Conservation (phyloP, 768 basidiomycete species). For the Phylloporus scabripes region DNA sequence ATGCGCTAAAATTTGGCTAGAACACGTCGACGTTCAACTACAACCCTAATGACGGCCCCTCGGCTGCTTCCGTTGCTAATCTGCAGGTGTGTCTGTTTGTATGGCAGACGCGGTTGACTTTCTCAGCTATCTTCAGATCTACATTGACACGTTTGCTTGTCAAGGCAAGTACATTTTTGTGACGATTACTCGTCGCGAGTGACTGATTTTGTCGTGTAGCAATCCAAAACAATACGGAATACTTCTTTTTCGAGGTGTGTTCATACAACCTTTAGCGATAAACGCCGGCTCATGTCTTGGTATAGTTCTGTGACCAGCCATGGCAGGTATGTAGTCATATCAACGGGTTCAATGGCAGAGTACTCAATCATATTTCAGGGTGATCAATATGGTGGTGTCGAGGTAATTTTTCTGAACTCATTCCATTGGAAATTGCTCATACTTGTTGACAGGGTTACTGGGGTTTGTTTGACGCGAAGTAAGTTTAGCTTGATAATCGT, state of each 20-base stretch:
- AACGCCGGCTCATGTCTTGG: background rate
- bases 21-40: slow-evolving; percentile 50
- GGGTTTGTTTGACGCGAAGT: slow-evolving; percentile 64
- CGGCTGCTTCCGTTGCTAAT: slow-evolving; percentile 52
- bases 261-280: background rate
- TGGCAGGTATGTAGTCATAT: slow-evolving; percentile 58
- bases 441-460: slow-evolving; percentile 40
- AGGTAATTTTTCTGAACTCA: slow-evolving; percentile 30
- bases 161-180: slow-evolving; percentile 17
- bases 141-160: slow-evolving; percentile 85
- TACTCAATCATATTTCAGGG: slow-evolving; percentile 35
- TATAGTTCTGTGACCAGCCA: slow-evolving; percentile 65
- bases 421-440: slow-evolving; percentile 7
- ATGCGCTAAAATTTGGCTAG: slow-evolving; percentile 29
- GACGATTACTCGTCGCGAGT: background rate
- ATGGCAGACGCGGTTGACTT: background rate
- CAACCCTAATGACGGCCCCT: slow-evolving; percentile 63
- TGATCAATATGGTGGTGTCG: slow-evolving; percentile 72
- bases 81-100: slow-evolving; percentile 41
- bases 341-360: background rate
- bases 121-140: slow-evolving; percentile 44
- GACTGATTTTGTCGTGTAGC: slow-evolving; percentile 35
- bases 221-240: slow-evolving; percentile 72
- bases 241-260: slow-evolving; percentile 80
- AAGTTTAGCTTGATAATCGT: slow-evolving; percentile 14